Evolutionary conservation across 768 basidiomycete genomes (phyloP), one percentile per base, ranked within the genome.

Genomic region (Tricholoma matsutake): DNA sequence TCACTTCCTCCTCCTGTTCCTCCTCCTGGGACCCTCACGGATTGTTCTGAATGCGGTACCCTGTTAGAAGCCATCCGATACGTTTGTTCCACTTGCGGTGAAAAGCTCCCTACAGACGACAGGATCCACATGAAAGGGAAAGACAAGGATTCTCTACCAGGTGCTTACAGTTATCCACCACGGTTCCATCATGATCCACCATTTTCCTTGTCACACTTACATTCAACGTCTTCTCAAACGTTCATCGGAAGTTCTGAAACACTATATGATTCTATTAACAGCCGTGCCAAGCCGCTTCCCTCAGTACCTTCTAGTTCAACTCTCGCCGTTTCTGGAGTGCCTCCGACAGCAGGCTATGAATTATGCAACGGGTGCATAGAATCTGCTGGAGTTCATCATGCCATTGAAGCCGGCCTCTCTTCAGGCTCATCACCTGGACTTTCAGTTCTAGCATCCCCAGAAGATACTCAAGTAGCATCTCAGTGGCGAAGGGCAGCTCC

Each of bases 21-120:
- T 20, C 83, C 88, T 8, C 78, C 82, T 4, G 82, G 84, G 25
- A 79, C 81, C 51, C 82, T 91, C 16, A 93, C 94, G 1, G 83
- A 86, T 54, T 98, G 96, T 72, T 94, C 93, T 0, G 84, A 85
- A 51, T 98, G 96, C 66, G 89, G 89, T 13, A 72, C 80, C 0
- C 68, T 86, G 6, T 77, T 98, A 18, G 89, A 93, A 56, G 82
- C 85, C n/a, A 86, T 96, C 71, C 87, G 92, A 51, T 97, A 98
- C 71, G 88, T 96, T 13, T 98, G 96, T 68, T 82, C 88, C 4
- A 89, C 87, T 22, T 96, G 95, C 67, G 94, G 93, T 8, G 90
- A 92, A 73, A 92, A 87, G 71, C 74, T 80, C 52, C 83, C 89
- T 6, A 67, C 71, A 4, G 56, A 71, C 54, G 62, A 60, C 58